Base-by-base conservation (phyloP, 495 filamentous ascomycete species). In the Neurospora discreta region DNA sequence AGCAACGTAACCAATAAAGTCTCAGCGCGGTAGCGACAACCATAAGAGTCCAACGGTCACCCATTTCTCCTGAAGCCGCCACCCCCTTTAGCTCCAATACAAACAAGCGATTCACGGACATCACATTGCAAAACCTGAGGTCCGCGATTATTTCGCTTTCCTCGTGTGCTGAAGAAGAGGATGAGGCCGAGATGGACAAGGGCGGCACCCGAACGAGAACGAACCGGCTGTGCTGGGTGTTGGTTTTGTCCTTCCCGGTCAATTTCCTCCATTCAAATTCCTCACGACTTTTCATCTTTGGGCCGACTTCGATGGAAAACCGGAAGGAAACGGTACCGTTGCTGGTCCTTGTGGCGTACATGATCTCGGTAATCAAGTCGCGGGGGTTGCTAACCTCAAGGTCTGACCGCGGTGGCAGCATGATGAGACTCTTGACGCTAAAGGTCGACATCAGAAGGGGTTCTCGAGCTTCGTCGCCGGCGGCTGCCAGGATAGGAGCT, bases 1-100 rank as follows among this genome's bases (percentile, higher is more conserved):
- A 18, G 36, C 5, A 18, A 7, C 72, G 72, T 10, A 75, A 41
- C 26, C 26, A 70, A n/a, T 68, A 71, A 11, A 74, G 33, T 20
- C 69, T 46, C 38, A 73, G 52, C 3, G 75, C 36, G 11, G 73
- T 76, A 8, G 44, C 58, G 3, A 74, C 68, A 26, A 70, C 69
- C 73, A 74, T 74, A 13, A 76, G 30, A 5, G 69, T 41, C 75
- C 73, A 74, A 26, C 75, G 68, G 9, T 74, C 73, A 8, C 75
- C 71, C 52, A 76, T 40, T 40, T 39, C 69, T 16, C 73, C 73
- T 3, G 60, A 68, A 10, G n/a, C 36, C 9, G 69, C 75, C 30
- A 69, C 39, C 42, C 71, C 72, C 39, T 71, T 72, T 8, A 74
- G 65, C 67, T 75, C 72, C 39, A 75, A 39, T 16, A 65, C 69